Base-by-base conservation (phyloP, 495 filamentous ascomycete species). In the Cladorrhinum samala region DNA sequence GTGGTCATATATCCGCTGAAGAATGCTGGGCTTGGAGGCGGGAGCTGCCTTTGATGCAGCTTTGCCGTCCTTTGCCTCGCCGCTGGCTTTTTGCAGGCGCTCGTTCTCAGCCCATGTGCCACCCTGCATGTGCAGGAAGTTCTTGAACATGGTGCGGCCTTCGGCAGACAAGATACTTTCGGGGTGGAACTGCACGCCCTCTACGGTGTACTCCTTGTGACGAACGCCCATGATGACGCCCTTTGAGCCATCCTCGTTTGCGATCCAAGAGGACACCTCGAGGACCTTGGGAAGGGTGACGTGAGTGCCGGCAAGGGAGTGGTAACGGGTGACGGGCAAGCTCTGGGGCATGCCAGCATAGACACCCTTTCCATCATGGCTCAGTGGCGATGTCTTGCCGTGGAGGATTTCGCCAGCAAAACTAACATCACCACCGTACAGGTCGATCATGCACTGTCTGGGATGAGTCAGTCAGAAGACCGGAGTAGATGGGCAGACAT, bases 141-240 rank as follows among this genome's bases (percentile, higher is more conserved):
- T 98, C 60, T 81, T 84, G 61, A 97, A 79, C 89, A 98, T 96
- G 8, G 77, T 64, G 24, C 88, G 86, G 9, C 93, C 93, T 54
- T 93, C 83, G 51, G 83, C 88, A 0, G 93, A 96, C 24, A 98
- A 70, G 49, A 98, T 98, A 65, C 92, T 96, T 68, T 98, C 93
- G 0, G 93, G 93, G 63, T 98, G 93, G 67, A 96, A 98, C 65
- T 98, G 93, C 16, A 97, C 91, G 25, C 92, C 93, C 64, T 98
- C 93, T 3, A 98, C 77, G 0, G 88, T 75, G 61, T 87, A 83
- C 63, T 92, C 79, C 70, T 94, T 96, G 73, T 99, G 93, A 18
- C 93, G 80, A 9, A 97, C 84, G 17, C 93, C 93, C 93, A 97
- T 97, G 56, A 99, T 99, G 42, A 97, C 82, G 9, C 83, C 82